Base-by-base conservation (phyloP, 208 protist species). In the Zelonia costaricensis region DNA sequence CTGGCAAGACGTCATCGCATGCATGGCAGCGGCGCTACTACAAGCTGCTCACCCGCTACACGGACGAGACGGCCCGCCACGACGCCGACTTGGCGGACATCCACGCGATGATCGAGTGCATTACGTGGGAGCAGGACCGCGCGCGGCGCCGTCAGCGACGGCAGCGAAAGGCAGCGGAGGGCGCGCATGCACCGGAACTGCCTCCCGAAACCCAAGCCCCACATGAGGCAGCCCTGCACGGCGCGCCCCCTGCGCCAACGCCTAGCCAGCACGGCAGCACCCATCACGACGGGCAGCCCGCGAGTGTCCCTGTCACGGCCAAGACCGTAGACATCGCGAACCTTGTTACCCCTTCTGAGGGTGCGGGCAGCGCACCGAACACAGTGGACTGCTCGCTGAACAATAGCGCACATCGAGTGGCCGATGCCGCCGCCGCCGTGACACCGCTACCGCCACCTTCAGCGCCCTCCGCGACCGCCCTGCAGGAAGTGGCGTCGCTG, bases 101-200 rank as follows among this genome's bases (percentile, higher is more conserved):
- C 30, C 76, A 80, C 40, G 53, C 74, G 8, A 33, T 86, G 20
- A 76, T 86, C n/a, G 67, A 73, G 65, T 48, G 56, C 53, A 82
- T 86, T 33, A 59, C 56, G 47, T 74, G 68, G 55, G 80, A 86
- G 53, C 76, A 86, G 22, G 80, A 86, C 49, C 48, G 40, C 9
- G 53, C 40, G 9, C 42, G 62, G 22, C 39, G 56, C 31, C 51
- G 28, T 15, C 72, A 78, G 43, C 45, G 44, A 15, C 59, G 70
- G 48, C 65, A 65, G 42, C 33, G 40, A 12, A 25, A 66, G 9
- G 18, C 30, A 12, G 53, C 48, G n/a, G 36, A 23, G 5, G 22
- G 15, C 13, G 22, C 27, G 35, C 18, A n/a, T 31, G 23, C 48
- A 27, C 3, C 47, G 36, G 23, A 47, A 28, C n/a, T 33, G 46